Evolutionary conservation across 129 eudicot species (phyloP).

Genomic region (Flaveria linearis): DNA sequence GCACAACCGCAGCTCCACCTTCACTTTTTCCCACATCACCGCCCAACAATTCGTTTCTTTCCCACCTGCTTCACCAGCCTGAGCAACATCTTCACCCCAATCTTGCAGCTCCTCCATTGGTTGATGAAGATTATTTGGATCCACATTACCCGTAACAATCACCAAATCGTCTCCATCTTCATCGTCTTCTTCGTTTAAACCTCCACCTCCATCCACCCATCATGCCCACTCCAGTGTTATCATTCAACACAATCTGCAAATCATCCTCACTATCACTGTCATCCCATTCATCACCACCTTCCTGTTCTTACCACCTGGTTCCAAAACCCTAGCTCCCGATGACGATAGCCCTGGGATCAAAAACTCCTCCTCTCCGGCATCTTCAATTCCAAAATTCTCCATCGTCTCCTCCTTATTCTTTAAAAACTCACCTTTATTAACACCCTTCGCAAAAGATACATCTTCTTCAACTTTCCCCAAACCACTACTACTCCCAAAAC

Average conservation of each 20-base stretch:
- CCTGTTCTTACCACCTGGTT: constrained; percentile 19
- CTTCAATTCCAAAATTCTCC: constrained; percentile 36
- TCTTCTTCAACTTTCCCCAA: constrained; percentile 31
- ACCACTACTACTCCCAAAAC: constrained; percentile 52
- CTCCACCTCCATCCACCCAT: constrained; percentile 64
- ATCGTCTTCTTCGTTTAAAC: constrained; percentile 62
- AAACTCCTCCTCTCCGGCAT: constrained; percentile 33
- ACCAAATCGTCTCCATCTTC: constrained; percentile 75
- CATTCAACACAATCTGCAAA: constrained; percentile 90
- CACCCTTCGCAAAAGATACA: constrained; percentile 41
- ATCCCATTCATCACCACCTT: constrained; percentile 64
- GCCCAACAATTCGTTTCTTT: constrained; percentile 46
- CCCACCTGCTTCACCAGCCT: constrained; percentile 56
- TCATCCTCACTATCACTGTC: constrained; percentile 98
- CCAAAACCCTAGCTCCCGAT: constrained; percentile 45
- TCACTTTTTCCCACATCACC: constrained; percentile 55
- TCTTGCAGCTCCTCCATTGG: constrained; percentile 59
- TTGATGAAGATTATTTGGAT: constrained; percentile 41
- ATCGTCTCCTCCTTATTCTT: constrained; percentile 29
- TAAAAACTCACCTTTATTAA: constrained; percentile 44
- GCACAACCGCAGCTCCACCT: constrained; percentile 30
- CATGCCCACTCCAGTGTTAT: constrained; percentile 44
- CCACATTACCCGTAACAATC: constrained; percentile 54
- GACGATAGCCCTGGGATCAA: constrained; percentile 71
- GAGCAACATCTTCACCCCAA: constrained; percentile 74